Percentiles rank a stretch among this genome's conserved stretches.
Evolutionary conservation across 306 rosid species (phyloP).

Genomic region (Phaseolus lunatus): DNA sequence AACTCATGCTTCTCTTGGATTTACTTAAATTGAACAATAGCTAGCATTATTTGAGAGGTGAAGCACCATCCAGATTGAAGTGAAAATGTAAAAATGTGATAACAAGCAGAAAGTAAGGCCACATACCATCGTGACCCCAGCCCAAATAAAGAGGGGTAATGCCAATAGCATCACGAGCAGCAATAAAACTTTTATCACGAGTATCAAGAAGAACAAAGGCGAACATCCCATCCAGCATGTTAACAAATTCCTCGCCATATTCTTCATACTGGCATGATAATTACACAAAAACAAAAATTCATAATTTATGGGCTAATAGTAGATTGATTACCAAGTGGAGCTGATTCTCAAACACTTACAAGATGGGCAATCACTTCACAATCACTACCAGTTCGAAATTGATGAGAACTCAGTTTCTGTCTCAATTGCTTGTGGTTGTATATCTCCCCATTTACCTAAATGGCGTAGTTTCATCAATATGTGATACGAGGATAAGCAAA

Average conservation of each 20-base stretch:
- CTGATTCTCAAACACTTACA: conserved; percentile 63
- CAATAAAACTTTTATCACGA: conserved; percentile 76
- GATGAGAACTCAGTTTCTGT: conserved; percentile 70
- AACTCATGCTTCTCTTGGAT: conserved; percentile 25
- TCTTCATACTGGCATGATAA: conserved; percentile 82
- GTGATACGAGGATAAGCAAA: conserved; percentile 26
- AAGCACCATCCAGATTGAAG: conserved; percentile 7
- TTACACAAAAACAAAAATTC: background rate
- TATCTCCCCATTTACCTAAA: conserved; percentile 97
- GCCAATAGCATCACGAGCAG: conserved; percentile 96
- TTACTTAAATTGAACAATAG: conserved; percentile 36
- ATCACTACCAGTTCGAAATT: conserved; percentile 90
- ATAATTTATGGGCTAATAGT: conserved; percentile 15
- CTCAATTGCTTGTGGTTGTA: conserved; percentile 86
- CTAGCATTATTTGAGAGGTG: background rate
- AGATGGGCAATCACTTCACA: conserved; percentile 99
- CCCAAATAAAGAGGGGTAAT: conserved; percentile 93
- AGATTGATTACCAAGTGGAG: conserved; percentile 8
- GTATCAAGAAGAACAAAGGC: conserved; percentile 95
- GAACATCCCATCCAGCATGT: conserved; percentile 97
- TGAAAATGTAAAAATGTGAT: conserved; percentile 18
- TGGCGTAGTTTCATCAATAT: conserved; percentile 38
- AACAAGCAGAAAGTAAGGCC: conserved; percentile 24
- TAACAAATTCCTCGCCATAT: conserved; percentile 86
- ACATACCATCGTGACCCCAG: conserved; percentile 98